Base-by-base conservation (phyloP, 2,329 filamentous ascomycete genomes). In the Plenodomus tracheiphilus region DNA sequence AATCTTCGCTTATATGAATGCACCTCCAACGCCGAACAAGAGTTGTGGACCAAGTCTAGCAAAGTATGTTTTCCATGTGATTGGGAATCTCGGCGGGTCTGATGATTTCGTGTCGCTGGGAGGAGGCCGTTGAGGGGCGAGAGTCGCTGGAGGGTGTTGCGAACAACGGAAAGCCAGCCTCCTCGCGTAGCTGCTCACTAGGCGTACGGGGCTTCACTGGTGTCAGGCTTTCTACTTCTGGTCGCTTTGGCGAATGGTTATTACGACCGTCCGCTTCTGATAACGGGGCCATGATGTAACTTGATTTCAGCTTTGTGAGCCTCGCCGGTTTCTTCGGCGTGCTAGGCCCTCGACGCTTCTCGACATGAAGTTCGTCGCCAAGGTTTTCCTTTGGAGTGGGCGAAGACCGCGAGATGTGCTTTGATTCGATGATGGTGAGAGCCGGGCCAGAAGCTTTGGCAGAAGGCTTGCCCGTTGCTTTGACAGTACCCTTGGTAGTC, bases 241-340 rank as follows among this genome's bases (percentile, higher is more conserved):
- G 68, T 2, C 64, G 61, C 20, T 59, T 51, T 8, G 64, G 64
- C 2, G 61, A 62, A 13, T 62, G 57, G 28, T 73, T 72, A 58
- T 66, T 67, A 20, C 68, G 66, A n/a, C 52, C 47, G 32, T 69
- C 65, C 6, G 58, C 58, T 13, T 59, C 51, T 9, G 69, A 66
- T 16, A 72, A 41, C 15, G 57, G 62, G 34, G 50, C 51, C 60
- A 72, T 66, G 16, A 59, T 51, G 9, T 49, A 53, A 4, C 50
- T 53, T 10, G 44, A 25, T 38, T 65, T 70, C 39, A 68, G 53
- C 19, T 48, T 58, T 17, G 65, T 70, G 25, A 66, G n/a, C 41
- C 49, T 49, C 13, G 41, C 36, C 30, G 53, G 37, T n/a, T 47
- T 52, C 19, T 42, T 58, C 2, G 64, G 60, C 6, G 59, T 66